A percentile compares a stretch with the other conserved stretches of the same genome.
These are phyloP conservation scores for Leccinum barrowsii DNA, from an alignment of 768 basidiomycete genomes.

Conservation along the genomic window DNA sequence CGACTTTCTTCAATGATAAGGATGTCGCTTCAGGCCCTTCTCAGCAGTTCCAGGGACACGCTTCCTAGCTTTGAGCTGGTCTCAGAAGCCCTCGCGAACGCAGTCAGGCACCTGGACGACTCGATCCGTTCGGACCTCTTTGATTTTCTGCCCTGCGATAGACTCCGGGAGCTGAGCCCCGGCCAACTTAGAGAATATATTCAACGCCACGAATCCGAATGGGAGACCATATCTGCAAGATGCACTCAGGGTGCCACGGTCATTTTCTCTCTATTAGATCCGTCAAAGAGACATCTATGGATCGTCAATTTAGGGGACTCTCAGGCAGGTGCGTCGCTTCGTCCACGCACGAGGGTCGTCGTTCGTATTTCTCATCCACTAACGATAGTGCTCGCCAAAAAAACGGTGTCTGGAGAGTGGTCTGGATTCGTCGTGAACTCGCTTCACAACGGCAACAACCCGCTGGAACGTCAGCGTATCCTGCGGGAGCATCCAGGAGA, in stretches of 20 bases:
- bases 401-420: constrained; percentile 19
- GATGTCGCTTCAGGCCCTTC: constrained; percentile 35
- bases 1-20: constrained; percentile 41
- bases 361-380: constrained; percentile 2
- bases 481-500: constrained; percentile 31
- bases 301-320: constrained; percentile 35
- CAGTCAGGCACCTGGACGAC: constrained; percentile 41
- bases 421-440: constrained; percentile 21
- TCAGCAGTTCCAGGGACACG: constrained; percentile 23
- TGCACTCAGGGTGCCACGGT: constrained; percentile 34
- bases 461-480: constrained; percentile 26
- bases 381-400: constrained; percentile 21
- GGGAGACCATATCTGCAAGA: constrained; percentile 32
- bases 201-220: constrained; percentile 33
- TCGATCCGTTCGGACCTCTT: constrained; percentile 42
- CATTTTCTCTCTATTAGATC: constrained; percentile 31
- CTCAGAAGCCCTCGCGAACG: constrained; percentile 37
- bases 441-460: constrained; percentile 31
- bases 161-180: constrained; percentile 35
- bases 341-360: background rate
- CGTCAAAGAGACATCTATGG: constrained; percentile 29
- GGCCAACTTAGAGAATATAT: constrained; percentile 39
- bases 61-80: constrained; percentile 31
- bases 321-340: constrained; percentile 27
- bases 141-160: constrained; percentile 39